Percentiles rank a stretch among this genome's conserved stretches.
phyloP scores from a whole-genome alignment of 192 early-diverging fungal species.

The Coemansia sp. region DNA sequence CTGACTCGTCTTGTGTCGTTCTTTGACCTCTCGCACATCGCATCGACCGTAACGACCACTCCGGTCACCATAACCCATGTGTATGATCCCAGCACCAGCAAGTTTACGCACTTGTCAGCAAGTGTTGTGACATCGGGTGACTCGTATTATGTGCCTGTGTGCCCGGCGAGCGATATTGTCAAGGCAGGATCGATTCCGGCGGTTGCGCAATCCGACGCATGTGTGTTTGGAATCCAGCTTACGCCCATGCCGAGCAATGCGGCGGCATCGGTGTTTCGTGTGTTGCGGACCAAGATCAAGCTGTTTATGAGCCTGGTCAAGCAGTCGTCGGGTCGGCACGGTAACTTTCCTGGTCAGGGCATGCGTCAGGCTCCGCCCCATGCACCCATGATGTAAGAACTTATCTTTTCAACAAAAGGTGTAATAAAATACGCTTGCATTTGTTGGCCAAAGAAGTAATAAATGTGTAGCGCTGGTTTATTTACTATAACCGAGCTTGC shows the following conservation, averaged over 20 bases:
- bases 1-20: constrained; percentile 17
- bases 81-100: constrained; percentile 19
- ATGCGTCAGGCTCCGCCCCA: not conserved
- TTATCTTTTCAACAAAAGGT: too few species aligned
- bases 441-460: too few species aligned
- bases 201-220: not conserved
- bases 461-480: too few species aligned
- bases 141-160: constrained; percentile 25
- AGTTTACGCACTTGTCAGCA: constrained; percentile 13
- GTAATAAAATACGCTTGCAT: too few species aligned
- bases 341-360: not conserved
- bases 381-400: not conserved
- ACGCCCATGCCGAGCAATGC: constrained; percentile 21
- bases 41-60: not conserved
- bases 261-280: not conserved
- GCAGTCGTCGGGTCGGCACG: not conserved
- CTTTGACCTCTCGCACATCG: constrained; percentile 23
- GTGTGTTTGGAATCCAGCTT: constrained; percentile 19
- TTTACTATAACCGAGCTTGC: too few species aligned
- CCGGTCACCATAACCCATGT: constrained; percentile 11
- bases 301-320: not conserved
- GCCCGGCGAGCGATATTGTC: constrained; percentile 10
- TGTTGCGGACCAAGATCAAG: constrained; percentile 1
- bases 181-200: not conserved
- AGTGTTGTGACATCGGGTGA: constrained; percentile 11